Percentiles rank a stretch among this genome's conserved stretches.
Evolutionary conservation across 768 basidiomycete genomes (phyloP).

Genomic region (Chalciporus sphaerocephalus): DNA sequence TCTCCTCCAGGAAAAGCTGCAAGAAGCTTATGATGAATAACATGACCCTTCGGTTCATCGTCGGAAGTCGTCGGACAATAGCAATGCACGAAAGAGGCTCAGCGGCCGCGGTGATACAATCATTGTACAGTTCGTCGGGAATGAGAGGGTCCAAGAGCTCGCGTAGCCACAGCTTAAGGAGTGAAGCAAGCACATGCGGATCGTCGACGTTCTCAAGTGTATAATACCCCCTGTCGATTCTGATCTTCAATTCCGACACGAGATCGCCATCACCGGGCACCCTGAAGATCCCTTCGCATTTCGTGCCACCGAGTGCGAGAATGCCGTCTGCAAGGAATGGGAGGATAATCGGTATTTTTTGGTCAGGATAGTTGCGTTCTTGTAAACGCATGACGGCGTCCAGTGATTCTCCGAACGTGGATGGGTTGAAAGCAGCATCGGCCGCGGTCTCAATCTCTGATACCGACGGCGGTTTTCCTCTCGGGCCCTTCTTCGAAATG

Average conservation of each 20-base stretch:
- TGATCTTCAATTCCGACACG: slow-evolving; percentile 82
- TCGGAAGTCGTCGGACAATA: slow-evolving; percentile 75
- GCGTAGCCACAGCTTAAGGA: slow-evolving; percentile 90
- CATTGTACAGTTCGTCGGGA: slow-evolving; percentile 88
- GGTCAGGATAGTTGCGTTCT: slow-evolving; percentile 77
- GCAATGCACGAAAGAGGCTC: slow-evolving; percentile 67
- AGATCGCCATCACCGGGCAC: slow-evolving; percentile 88
- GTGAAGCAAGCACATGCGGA: slow-evolving; percentile 82
- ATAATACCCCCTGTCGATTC: slow-evolving; percentile 89
- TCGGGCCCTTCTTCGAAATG: slow-evolving; percentile 79
- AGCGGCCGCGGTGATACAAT: slow-evolving; percentile 68
- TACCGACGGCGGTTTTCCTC: slow-evolving; percentile 76
- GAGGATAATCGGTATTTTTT: slow-evolving; percentile 87
- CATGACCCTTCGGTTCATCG: slow-evolving; percentile 80
- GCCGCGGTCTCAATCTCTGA: slow-evolving; percentile 91
- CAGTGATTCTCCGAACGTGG: slow-evolving; percentile 88
- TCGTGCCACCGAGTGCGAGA: slow-evolving; percentile 79
- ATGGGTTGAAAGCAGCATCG: slow-evolving; percentile 94
- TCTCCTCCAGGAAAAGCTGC: slow-evolving; percentile 81
- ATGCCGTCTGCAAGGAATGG: slow-evolving; percentile 93
- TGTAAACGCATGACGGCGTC: slow-evolving; percentile 81
- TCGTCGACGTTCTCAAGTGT: slow-evolving; percentile 87
- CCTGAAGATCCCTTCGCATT: slow-evolving; percentile 88
- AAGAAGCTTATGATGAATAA: slow-evolving; percentile 88
- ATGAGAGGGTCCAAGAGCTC: slow-evolving; percentile 91